Base-by-base conservation (phyloP, 108 stramenopile genomes). In the Pseudonitzschia multistriata region DNA sequence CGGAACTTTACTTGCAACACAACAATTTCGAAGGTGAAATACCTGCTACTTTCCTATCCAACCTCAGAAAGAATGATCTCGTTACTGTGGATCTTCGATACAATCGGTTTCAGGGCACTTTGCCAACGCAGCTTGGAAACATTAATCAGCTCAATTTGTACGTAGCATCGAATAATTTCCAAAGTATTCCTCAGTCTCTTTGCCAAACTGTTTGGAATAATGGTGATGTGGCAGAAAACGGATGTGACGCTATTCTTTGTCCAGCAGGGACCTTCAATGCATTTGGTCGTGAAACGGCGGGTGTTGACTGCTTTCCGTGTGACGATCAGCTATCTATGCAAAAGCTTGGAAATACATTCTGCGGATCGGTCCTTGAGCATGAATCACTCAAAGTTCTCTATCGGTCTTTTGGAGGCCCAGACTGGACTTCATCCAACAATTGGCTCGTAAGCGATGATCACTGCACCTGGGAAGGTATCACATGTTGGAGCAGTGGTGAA, bases 191-290 rank as follows among this genome's bases (percentile, higher is more conserved):
- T 2, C 28, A 42, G 11, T 62, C 53, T 21, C 45, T 85, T 5
- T 85, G 84, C 55, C 25, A 22, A 64, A 64, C 42, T 11, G 42
- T 45, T 47, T 85, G 85, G 85, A 85, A 81, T 54, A 56, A 80
- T 39, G 78, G 88, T 17, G 85, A 88, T 64, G 83, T 90, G 47
- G 79, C 75, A 50, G 52, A 49, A 30, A 65, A 62, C 52, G 68
- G 76, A 14, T 92, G 91, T 52, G 85, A 89, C 67, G 87, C 82
- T 1, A 84, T 92, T 53, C 59, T 92, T 22, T 92, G 91, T 71
- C 81, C 74, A 11, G 48, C 64, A 11, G 85, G 86, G 14, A 80
- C 67, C 10, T 92, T 78, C 69, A 81, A 83, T 55, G 67, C 79
- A 21, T 82, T 73, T 36, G 91, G 91, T 35, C 76, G 86, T 25